Evolutionary conservation across 2,329 filamentous ascomycete genomes (phyloP), one percentile per base, ranked within the genome.

Genomic region (Hypomyces perniciosus): DNA sequence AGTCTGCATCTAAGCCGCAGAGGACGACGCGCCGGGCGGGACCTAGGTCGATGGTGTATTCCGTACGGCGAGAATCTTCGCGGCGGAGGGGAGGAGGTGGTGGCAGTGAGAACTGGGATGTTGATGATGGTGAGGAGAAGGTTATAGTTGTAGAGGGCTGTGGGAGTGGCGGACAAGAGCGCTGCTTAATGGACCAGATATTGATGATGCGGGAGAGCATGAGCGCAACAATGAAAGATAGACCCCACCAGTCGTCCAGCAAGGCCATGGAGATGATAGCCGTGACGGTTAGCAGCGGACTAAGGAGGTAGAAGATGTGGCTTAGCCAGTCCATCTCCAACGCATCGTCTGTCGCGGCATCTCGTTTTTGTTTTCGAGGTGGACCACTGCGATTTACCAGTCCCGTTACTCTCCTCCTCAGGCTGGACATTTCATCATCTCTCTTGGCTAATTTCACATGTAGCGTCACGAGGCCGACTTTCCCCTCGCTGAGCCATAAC

Each of bases 181-280:
- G 77, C 44, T 74, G 68, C 52, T 80, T 79, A 61, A 84, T 77
- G 33, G 79, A 70, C 65, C 71, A 71, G 51, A 81, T 75, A 58
- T 83, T 83, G 50, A 81, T 63, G 7, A 80, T 52, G 10, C 82
- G 78, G 2, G 78, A 75, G 9, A 73, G 42, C 59, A 83, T 76
- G 26, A 84, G 71, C 1, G 72, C 68, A 1, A 72, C 39, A 8
- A 83, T 61, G 8, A 72, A 68, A 2, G 61, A 65, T 2, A 83
- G 60, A 1, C 74, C 74, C 73, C 75, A 80, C 71, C 74, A 79
- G 57, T 80, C 77, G 44, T 65, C 63, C 6, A 79, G 62, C 6
- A 79, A 55, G 3, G 74, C 58, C 65, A 77, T 71, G 8, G 79
- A 65, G 0, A 67, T 62, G 30, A 76, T 60, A 0, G 75, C 69